Base-by-base conservation (phyloP, 257 asterid genomes). In the Nicotiana undulata region DNA sequence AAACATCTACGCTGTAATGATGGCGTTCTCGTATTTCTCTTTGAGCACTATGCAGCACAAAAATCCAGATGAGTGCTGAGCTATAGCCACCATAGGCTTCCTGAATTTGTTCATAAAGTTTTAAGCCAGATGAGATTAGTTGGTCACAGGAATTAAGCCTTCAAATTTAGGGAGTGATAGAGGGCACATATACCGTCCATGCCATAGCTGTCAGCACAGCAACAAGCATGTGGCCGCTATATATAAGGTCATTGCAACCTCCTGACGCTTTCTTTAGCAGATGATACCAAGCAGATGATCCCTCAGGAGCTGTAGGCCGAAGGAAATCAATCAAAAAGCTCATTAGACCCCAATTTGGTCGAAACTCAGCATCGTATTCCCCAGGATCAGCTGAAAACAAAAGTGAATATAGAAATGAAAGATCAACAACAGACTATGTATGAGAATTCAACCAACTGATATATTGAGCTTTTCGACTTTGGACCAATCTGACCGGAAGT, bases 141-240 rank as follows among this genome's bases (percentile, higher is more conserved):
- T 37, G 18, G 70, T 76, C 20, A 37, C 75, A 40, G 15, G 46
- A 70, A 81, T 53, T 37, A 17, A 29, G 40, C 49, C 37, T 46
- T 72, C 78, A 72, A 46, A 24, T 46, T 9, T 51, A 4, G 53
- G 29, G n/a, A 65, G n/a, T 49, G 60, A 37, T 31, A 18, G 20
- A 51, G 40, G 60, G 22, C 28, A 63, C 17, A 16, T 22, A 59
- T 95, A 95, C 99, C 89, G 95, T 96, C 99, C 99, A 96, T 1
- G 99, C 99, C 99, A 96, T 94, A 46, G 99, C 98, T 29, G 99
- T 96, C 82, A 96, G 88, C 77, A 90, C 97, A 9, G 99, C 94
- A 75, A 96, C 98, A 76, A 94, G 98, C 97, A 96, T 92, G 86
- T 96, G 99, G 65, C 99, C 99, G 46, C 99, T 96, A 86, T 92